Percentiles rank a stretch among this genome's conserved stretches.
Evolutionary conservation across 257 asterid genomes (phyloP).

Genomic region (Lantana camara): DNA sequence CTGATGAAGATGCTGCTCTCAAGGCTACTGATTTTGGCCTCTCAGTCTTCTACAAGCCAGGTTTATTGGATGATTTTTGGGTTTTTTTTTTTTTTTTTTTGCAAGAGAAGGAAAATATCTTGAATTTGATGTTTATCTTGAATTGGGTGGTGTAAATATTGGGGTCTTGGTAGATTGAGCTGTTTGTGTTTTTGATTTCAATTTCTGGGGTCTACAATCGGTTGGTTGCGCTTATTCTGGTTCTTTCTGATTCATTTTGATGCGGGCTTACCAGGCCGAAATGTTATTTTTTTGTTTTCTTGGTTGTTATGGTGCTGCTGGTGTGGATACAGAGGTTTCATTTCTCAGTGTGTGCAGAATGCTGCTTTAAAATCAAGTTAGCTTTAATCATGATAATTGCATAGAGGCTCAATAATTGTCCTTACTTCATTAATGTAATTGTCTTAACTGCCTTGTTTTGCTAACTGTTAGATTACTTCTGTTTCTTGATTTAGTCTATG

Average conservation of each 20-base stretch:
- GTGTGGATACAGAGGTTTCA: neutral
- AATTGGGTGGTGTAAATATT: neutral
- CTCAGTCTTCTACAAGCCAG: conserved; percentile 89
- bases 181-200: neutral
- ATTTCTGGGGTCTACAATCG: neutral
- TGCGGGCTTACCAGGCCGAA: neutral
- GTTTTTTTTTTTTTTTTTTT: neutral
- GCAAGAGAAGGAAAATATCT: neutral
- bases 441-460: conserved; percentile 7
- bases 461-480: neutral
- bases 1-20: conserved; percentile 77
- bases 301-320: neutral
- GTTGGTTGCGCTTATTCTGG: neutral
- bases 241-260: conserved; percentile 12
- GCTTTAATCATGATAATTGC: neutral
- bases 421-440: neutral
- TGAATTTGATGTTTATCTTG: neutral
- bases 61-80: conserved; percentile 29
- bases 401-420: neutral
- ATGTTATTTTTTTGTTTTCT: neutral
- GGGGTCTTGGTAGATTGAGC: conserved; percentile 2
- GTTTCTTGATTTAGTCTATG: neutral
- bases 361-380: neutral
- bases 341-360: conserved; percentile 3
- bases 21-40: conserved; percentile 95